Conservation (phyloP, 2,329 filamentous ascomycete species). For the Diaporthe citriasiana region DNA sequence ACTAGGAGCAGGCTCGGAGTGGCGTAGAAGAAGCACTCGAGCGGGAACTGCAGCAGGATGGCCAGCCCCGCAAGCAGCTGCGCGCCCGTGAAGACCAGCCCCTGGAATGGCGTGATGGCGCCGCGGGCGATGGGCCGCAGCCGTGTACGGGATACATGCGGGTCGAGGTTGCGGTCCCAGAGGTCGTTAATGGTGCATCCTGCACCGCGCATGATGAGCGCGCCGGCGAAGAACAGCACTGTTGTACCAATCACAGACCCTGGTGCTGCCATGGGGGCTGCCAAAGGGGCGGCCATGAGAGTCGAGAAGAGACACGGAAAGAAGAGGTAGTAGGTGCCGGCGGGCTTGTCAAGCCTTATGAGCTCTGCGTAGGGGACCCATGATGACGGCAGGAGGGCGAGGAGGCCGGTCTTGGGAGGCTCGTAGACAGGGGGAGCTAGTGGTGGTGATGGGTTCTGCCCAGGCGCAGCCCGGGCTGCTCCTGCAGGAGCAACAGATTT, state of each 20-base stretch:
- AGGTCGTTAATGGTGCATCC: constrained; percentile 93
- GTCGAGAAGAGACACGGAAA: constrained; percentile 90
- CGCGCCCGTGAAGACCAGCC: constrained; percentile 78
- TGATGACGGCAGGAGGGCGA: constrained; percentile 77
- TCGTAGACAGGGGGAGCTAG: constrained; percentile 60
- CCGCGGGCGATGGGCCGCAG: constrained; percentile 85
- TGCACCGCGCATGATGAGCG: constrained; percentile 87
- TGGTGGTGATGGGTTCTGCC: constrained; percentile 39
- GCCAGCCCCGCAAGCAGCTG: constrained; percentile 82
- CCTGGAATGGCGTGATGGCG: constrained; percentile 80
- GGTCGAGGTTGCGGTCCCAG: constrained; percentile 90
- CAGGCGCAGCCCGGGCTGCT: constrained; percentile 16
- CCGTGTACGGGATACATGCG: constrained; percentile 81
- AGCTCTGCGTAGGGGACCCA: constrained; percentile 88
- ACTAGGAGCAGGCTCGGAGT: constrained; percentile 82
- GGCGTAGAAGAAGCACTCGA: constrained; percentile 81
- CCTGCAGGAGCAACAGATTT: constrained; percentile 13
- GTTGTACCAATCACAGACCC: constrained; percentile 74
- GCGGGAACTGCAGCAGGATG: constrained; percentile 82
- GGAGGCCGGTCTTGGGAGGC: constrained; percentile 78
- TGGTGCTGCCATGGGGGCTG: constrained; percentile 71
- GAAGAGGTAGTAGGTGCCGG: constrained; percentile 87
- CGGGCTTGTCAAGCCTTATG: constrained; percentile 83
- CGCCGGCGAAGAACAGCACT: constrained; percentile 80
- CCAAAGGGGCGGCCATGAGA: constrained; percentile 81